Evolutionary conservation across 345 rosid genomes (phyloP).

Genomic region (Eucalyptus coolabah): DNA sequence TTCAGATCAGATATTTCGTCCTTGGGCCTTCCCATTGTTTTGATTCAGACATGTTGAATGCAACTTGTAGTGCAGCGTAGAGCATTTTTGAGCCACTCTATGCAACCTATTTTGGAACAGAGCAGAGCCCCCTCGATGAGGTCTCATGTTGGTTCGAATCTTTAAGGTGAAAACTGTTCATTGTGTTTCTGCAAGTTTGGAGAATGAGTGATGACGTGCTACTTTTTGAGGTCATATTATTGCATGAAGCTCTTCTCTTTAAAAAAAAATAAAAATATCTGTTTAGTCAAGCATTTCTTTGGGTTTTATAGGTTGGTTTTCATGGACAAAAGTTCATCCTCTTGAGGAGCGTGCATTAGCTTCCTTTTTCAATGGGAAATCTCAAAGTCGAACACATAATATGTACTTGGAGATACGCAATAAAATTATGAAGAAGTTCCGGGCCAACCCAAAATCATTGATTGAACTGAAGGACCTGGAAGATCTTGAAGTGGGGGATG

Average conservation of each 20-base stretch:
- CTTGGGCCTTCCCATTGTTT: not conserved
- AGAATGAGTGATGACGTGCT: not conserved
- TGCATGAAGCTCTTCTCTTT: not conserved
- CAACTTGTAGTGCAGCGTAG: not conserved
- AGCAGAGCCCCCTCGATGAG: not conserved
- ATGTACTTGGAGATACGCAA: conserved; percentile 75
- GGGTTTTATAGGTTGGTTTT: conserved; percentile 75
- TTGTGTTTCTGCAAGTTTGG: not conserved
- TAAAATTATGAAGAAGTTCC: conserved; percentile 78
- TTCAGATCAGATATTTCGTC: not conserved
- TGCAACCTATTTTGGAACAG: not conserved
- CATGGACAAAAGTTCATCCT: conserved; percentile 73
- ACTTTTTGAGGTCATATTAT: not conserved
- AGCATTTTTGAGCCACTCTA: not conserved
- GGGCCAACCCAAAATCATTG: conserved; percentile 42
- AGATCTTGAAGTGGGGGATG: conserved; percentile 70
- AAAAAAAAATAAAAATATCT: not conserved
- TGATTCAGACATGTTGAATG: not conserved
- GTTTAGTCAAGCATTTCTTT: not conserved
- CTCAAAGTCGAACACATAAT: conserved; percentile 46
- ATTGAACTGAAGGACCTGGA: conserved; percentile 63
- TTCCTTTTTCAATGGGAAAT: conserved; percentile 81
- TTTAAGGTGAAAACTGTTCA: not conserved
- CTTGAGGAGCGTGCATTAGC: conserved; percentile 79
- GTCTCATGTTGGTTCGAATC: not conserved